phyloP scores from a whole-genome alignment of 805 yeast genomes.

The Metschnikowia anglica region DNA sequence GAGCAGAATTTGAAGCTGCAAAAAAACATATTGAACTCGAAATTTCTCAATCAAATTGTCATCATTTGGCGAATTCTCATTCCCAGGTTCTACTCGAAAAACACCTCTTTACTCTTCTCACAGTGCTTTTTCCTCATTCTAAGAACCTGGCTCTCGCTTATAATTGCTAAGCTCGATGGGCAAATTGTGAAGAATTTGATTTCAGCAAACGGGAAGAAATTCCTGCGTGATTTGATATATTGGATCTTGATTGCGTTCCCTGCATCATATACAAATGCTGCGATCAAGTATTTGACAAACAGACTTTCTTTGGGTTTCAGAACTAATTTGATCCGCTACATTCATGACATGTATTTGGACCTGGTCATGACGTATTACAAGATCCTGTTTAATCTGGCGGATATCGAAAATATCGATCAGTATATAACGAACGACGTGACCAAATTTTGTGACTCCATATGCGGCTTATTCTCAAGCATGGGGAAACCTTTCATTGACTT shows the following conservation, averaged over 20 bases:
- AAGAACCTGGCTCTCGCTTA: slow-evolving; percentile 82
- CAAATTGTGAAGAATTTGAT: slow-evolving; percentile 87
- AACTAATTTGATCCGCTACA: slow-evolving; percentile 76
- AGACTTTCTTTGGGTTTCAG: slow-evolving; percentile 80
- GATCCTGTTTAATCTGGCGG: slow-evolving; percentile 56
- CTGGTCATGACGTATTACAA: slow-evolving; percentile 80
- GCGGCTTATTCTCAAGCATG: slow-evolving; percentile 80
- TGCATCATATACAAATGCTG: slow-evolving; percentile 88
- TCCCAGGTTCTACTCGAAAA: slow-evolving; percentile 70
- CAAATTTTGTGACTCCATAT: slow-evolving; percentile 75
- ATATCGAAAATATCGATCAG: slow-evolving; percentile 73
- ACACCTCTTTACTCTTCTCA: slow-evolving; percentile 60
- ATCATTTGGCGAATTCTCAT: slow-evolving; percentile 80
- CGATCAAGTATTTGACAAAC: slow-evolving; percentile 76
- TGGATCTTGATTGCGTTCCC: slow-evolving; percentile 93
- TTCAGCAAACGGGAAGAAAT: slow-evolving; percentile 72
- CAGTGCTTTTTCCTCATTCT: slow-evolving; percentile 74
- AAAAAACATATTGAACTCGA: slow-evolving; percentile 48
- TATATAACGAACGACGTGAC: slow-evolving; percentile 83
- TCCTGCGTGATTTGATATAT: slow-evolving; percentile 71
- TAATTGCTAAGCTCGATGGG: slow-evolving; percentile 89
- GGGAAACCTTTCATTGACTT: slow-evolving; percentile 91
- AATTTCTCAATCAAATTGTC: slow-evolving; percentile 66
- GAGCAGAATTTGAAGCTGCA: slow-evolving; percentile 32
- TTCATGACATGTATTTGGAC: slow-evolving; percentile 88